phyloP scores from a whole-genome alignment of 2,329 filamentous ascomycete species.

The Kalaharituber pfeilii region DNA sequence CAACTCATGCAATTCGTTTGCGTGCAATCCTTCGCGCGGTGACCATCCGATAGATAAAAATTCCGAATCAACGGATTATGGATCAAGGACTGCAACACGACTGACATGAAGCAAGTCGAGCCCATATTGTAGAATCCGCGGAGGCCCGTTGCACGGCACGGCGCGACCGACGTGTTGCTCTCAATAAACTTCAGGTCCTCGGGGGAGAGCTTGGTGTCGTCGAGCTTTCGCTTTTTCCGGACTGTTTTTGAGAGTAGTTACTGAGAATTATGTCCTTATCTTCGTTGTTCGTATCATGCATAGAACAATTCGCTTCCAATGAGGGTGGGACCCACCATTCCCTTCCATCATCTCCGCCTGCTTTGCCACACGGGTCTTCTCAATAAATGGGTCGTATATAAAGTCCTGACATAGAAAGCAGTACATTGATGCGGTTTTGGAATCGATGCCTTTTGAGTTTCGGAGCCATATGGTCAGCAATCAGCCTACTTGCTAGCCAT shows the following conservation, averaged over 20 bases:
- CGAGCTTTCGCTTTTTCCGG: slow-evolving; percentile 53
- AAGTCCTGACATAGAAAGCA: slow-evolving; percentile 71
- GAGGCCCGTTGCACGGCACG: slow-evolving; percentile 72
- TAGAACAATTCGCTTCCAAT: background rate
- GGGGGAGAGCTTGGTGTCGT: slow-evolving; percentile 35
- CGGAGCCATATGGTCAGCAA: slow-evolving; percentile 2
- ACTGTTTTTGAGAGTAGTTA: slow-evolving; percentile 26
- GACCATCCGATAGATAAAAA: slow-evolving; percentile 82
- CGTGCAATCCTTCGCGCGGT: slow-evolving; percentile 58
- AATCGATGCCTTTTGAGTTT: slow-evolving; percentile 49
- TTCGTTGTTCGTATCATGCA: background rate
- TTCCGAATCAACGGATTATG: slow-evolving; percentile 85
- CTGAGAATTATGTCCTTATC: background rate
- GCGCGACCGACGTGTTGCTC: slow-evolving; percentile 58
- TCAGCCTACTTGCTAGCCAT: background rate
- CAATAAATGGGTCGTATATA: slow-evolving; percentile 65
- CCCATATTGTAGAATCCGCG: slow-evolving; percentile 93
- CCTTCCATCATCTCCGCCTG: slow-evolving; percentile 41
- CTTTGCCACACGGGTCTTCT: slow-evolving; percentile 45
- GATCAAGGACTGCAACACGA: slow-evolving; percentile 80
- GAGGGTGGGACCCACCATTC: slow-evolving; percentile 38
- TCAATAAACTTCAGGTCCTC: slow-evolving; percentile 63
- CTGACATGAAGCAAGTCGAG: slow-evolving; percentile 97
- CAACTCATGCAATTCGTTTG: slow-evolving; percentile 47
- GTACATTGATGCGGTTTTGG: slow-evolving; percentile 54